These are phyloP conservation scores for Saitoella complicata DNA, from an alignment of 805 yeast species.

Conservation along the genomic window DNA sequence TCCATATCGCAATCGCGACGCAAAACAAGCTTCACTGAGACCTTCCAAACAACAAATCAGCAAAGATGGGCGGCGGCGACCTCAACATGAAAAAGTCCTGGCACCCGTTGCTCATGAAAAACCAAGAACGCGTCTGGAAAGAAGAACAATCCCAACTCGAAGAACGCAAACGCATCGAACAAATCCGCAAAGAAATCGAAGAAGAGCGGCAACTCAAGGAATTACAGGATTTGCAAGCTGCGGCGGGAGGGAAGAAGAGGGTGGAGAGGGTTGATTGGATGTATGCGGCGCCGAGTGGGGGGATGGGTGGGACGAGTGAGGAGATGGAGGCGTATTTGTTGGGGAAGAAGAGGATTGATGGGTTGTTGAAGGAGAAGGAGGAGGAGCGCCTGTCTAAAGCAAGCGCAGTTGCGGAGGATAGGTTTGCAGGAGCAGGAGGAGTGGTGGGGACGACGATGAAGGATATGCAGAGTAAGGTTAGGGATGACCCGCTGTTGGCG, in stretches of 20 bases:
- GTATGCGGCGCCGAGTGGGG: constrained; percentile 41
- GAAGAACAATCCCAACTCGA: constrained; percentile 59
- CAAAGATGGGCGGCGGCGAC: constrained; percentile 27
- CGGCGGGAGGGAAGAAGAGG: constrained; percentile 24
- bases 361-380: constrained; percentile 19
- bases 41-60: too few species aligned
- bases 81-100: constrained; percentile 85
- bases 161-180: constrained; percentile 50
- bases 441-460: constrained; percentile 8
- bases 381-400: constrained; percentile 7
- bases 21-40: too few species aligned
- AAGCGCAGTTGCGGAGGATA: neutral
- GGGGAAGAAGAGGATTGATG: constrained; percentile 35
- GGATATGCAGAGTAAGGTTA: constrained; percentile 15
- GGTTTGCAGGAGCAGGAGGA: constrained; percentile 5
- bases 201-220: constrained; percentile 47
- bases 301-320: constrained; percentile 13
- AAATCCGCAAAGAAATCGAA: constrained; percentile 45
- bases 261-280: constrained; percentile 62
- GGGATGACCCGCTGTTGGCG: constrained; percentile 37
- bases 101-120: constrained; percentile 81
- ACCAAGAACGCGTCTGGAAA: constrained; percentile 73
- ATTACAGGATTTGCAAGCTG: constrained; percentile 31
- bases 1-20: too few species aligned
- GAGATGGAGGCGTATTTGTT: constrained; percentile 37